Evolutionary conservation across 257 asterid genomes (phyloP), one percentile per base, ranked within the genome.

Genomic region (Ballota nigra): DNA sequence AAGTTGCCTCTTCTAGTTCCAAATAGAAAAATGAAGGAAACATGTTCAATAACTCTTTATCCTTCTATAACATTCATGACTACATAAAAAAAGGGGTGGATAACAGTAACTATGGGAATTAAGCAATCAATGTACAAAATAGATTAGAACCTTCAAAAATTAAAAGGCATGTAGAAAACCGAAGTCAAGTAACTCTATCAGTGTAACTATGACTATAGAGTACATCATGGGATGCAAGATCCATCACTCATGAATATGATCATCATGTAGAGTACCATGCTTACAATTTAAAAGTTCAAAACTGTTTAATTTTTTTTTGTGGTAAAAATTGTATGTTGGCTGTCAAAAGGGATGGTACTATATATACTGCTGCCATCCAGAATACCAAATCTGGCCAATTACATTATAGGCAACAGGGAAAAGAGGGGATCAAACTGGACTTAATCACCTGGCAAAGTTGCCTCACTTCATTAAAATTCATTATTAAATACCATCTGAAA

Each of bases 401-500:
- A 4, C 29, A 72, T 8, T 83, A 28, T 87, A 38, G 89, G 96
- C 89, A 87, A 80, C 93, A 85, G 85, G 91, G 89, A 90, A 86
- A 90, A 76, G 87, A 83, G 97, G 95, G 33, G 80, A 86, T 72
- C 58, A 68, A 78, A 64, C 69, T 72, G 8, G 45, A 57, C 59
- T 49, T 52, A 67, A 83, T 83, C 68, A 58, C 87, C 95, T 84
- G 82, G 92, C 95, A 87, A 89, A 84, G 90, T 78, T 84, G 89
- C 90, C 87, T 52, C 26, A 55, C 8, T 16, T 56, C 62, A 22
- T 12, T 22, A 15, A 3, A 56, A 12, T 12, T 58, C 16, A 57
- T 0, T 0, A 3, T 12, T 18, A 11, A 11, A 4, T 0, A 41
- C 3, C 4, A 41, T 41, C 51, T 40, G 4, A 13, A 13, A 41